Evolutionary conservation across 2,329 filamentous ascomycete genomes (phyloP).

Genomic region (Sordariomycetes sp.): DNA sequence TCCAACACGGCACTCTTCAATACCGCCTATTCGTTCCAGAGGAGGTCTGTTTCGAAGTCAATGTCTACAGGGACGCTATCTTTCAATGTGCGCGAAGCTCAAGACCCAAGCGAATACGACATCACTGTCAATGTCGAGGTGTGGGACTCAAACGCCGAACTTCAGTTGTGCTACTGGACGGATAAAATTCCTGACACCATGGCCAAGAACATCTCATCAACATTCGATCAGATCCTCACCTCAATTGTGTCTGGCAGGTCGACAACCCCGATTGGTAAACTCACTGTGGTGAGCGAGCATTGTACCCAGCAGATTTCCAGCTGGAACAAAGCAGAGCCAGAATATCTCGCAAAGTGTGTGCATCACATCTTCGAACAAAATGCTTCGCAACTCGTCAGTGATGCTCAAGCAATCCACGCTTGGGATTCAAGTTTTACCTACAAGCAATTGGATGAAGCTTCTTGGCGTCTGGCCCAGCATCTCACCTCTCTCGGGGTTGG

Average conservation of each 20-base stretch:
- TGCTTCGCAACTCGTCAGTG: conserved; percentile 18
- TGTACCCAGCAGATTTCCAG: background rate
- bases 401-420: conserved; percentile 26
- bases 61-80: conserved; percentile 5
- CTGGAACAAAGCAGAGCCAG: conserved; percentile 1
- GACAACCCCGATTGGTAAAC: background rate
- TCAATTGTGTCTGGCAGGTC: background rate
- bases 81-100: conserved; percentile 2
- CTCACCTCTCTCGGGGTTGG: conserved; percentile 9
- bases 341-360: background rate
- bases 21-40: conserved; percentile 12
- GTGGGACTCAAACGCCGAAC: conserved; percentile 10
- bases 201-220: conserved; percentile 10
- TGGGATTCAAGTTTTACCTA: conserved; percentile 29
- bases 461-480: conserved; percentile 7
- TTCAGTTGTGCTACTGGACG: conserved; percentile 14
- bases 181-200: conserved; percentile 11
- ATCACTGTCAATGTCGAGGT: conserved; percentile 14
- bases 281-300: background rate
- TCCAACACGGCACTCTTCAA: conserved; percentile 13
- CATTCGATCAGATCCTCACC: conserved; percentile 10
- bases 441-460: conserved; percentile 10
- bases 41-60: conserved; percentile 2
- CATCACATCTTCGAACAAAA: conserved; percentile 17
- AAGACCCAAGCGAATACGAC: conserved; percentile 12